Evolutionary conservation across 148 eudicot genomes (phyloP).

Genomic region (Linanthus parryae): DNA sequence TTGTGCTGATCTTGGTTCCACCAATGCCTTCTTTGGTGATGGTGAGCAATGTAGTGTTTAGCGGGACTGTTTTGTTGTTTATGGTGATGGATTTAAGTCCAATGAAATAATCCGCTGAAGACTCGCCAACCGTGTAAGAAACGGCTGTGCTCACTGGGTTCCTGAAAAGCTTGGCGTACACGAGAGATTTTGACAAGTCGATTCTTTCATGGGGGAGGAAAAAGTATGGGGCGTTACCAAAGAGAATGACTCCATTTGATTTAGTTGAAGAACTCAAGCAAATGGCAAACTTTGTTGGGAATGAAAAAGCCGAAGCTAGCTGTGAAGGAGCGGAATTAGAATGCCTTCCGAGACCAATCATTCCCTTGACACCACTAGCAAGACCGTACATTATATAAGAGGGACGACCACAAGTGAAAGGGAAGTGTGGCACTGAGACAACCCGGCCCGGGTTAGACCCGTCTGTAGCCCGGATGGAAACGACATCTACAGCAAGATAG

Average conservation of each 20-base stretch:
- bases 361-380: constrained; percentile 25
- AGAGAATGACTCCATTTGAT: constrained; percentile 21
- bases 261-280: constrained; percentile 24
- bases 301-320: constrained; percentile 15
- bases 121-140: constrained; percentile 9
- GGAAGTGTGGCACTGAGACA: constrained; percentile 14
- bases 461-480: constrained; percentile 31
- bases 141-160: constrained; percentile 32
- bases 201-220: constrained; percentile 25
- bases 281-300: constrained; percentile 27
- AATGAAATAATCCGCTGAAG: constrained; percentile 28
- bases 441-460: constrained; percentile 26
- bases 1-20: constrained; percentile 40
- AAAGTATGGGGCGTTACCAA: constrained; percentile 41
- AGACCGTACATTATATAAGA: constrained; percentile 24
- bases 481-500: constrained; percentile 21
- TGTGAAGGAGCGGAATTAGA: constrained; percentile 24
- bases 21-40: constrained; percentile 18
- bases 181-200: constrained; percentile 24
- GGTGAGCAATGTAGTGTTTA: constrained; percentile 22
- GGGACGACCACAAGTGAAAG: constrained; percentile 30
- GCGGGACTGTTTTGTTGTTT: constrained; percentile 9
- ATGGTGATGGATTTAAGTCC: constrained; percentile 24
- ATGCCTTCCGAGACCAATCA: constrained; percentile 38
- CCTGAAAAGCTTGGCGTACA: constrained; percentile 20